Base-by-base conservation (phyloP, 2,329 filamentous ascomycete species). In the Penicillium sp. region DNA sequence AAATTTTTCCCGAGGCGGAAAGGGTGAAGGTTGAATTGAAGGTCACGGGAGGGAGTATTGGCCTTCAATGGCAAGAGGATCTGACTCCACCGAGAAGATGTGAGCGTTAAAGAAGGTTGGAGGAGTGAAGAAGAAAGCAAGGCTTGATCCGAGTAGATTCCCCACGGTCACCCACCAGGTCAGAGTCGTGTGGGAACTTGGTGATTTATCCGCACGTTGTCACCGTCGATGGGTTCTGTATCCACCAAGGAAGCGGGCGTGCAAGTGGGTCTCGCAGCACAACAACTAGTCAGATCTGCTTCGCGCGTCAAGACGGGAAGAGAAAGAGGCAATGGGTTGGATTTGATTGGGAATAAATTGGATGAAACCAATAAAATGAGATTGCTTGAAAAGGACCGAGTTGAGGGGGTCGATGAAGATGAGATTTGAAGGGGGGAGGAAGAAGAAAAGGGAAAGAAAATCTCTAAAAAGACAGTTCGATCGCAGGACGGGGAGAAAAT, bases 141-240 rank as follows among this genome's bases (percentile, higher is more conserved):
- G 71, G 73, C 71, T 75, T 73, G 72, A 71, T 71, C 67, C 67
- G 66, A 73, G 62, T 58, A 58, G 66, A 72, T 72, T 76, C 75
- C 73, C 75, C 75, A 77, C 74, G 75, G 74, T 72, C 49, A 55
- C 71, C 73, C 74, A 76, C 74, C 71, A 73, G 69, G 57, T 55
- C 43, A 71, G 67, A 73, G 69, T 71, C 68, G 71, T 74, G 73
- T 76, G 75, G 73, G 71, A 75, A 75, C 71, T 73, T 70, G 63
- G 72, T 71, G 66, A 59, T 71, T 75, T 76, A 76, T 76, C 75
- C 74, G 75, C 75, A 76, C 73, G 75, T 75, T 75, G 74, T 75
- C 67, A 73, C 65, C 70, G 69, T 71, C 67, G 69, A 73, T 73
- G 72, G 65, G 71, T 72, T 72, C 68, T 74, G 74, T 72, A 76